phyloP scores from a whole-genome alignment of 2,329 filamentous ascomycete genomes.

The Alternaria brassicicola region DNA sequence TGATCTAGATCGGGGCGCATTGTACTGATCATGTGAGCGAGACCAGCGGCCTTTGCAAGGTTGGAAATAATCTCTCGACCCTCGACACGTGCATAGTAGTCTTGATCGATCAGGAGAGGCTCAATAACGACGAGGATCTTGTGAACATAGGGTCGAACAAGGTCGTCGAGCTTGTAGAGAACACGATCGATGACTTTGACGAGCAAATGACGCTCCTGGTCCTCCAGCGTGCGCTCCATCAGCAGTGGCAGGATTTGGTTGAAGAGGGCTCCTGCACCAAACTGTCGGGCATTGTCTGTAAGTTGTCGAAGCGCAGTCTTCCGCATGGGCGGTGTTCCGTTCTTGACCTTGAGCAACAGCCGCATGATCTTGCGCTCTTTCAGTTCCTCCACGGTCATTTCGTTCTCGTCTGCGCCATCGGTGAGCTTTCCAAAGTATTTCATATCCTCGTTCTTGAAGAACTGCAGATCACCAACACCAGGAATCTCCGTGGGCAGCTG shows the following conservation, averaged over 20 bases:
- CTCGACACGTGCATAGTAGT: slow-evolving; percentile 98
- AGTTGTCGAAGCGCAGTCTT: slow-evolving; percentile 97
- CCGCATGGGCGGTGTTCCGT: slow-evolving; percentile 96
- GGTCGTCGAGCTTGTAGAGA: slow-evolving; percentile 95
- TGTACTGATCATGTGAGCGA: slow-evolving; percentile 98
- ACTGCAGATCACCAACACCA: slow-evolving; percentile 92
- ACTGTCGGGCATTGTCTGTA: slow-evolving; percentile 95
- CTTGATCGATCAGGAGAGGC: slow-evolving; percentile 97
- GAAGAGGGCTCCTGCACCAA: slow-evolving; percentile 91
- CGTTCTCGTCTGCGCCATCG: slow-evolving; percentile 89
- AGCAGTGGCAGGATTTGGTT: slow-evolving; percentile 95
- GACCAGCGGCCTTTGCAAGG: slow-evolving; percentile 91
- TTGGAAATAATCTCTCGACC: slow-evolving; percentile 99
- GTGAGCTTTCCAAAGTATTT: slow-evolving; percentile 97
- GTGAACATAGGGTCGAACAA: slow-evolving; percentile 95
- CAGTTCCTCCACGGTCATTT: slow-evolving; percentile 89
- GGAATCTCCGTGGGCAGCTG: slow-evolving; percentile 94
- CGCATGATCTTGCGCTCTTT: slow-evolving; percentile 99
- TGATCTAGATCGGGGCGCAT: slow-evolving; percentile 99
- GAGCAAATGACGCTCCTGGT: slow-evolving; percentile 95
- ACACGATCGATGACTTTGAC: slow-evolving; percentile 99
- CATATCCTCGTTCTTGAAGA: slow-evolving; percentile 99
- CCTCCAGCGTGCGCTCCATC: slow-evolving; percentile 98
- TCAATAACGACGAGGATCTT: slow-evolving; percentile 99
- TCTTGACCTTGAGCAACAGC: slow-evolving; percentile 96